Base-by-base conservation (phyloP, 306 rosid genomes). In the Pterocarpus macrocarpus region DNA sequence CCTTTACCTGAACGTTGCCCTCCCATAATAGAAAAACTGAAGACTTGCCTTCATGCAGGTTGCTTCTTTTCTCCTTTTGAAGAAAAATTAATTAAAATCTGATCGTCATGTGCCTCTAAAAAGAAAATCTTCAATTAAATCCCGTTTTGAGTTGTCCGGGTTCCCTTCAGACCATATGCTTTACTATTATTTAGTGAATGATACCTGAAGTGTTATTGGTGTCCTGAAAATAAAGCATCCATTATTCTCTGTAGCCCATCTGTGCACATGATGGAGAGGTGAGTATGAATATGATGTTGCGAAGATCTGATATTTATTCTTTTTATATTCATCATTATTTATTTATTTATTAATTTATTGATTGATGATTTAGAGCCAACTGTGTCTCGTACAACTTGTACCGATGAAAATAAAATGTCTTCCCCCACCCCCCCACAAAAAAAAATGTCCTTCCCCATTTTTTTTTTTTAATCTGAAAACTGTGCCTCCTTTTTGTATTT, bases 141-240 rank as follows among this genome's bases (percentile, higher is more conserved):
- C 85, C 43, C 3, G 12, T 76, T 28, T 71, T 80, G 88, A 85
- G 85, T 79, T 85, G 85, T 80, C 61, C 8, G 12, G 43, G 72
- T 22, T 73, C 32, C 79, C 69, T 55, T 75, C 33, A 35, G 79
- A 62, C 9, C 75, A 69, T 68, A 45, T 69, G 57, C 5, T 14
- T 2, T 43, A 62, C 64, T 57, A 36, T 76, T 72, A 28, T 53
- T 77, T 15, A 61, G 56, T 75, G 80, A 75, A 72, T 50, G 33
- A 80, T 84, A 44, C 56, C 57, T 53, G 69, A 56, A 22, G 75
- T 43, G 76, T 74, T 69, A 5, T 68, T 69, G 56, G 44, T 68
- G 38, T 74, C 57, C 38, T 14, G n/a, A 39, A 52, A 68, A 68
- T 43, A 34, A 84, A 64, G 85, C 82, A 69, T 70, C 47, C 49